A percentile compares a stretch with the other conserved stretches of the same genome.
Conservation (phyloP, 1,284 basidiomycete species). For the Fomitopsis palustris region DNA sequence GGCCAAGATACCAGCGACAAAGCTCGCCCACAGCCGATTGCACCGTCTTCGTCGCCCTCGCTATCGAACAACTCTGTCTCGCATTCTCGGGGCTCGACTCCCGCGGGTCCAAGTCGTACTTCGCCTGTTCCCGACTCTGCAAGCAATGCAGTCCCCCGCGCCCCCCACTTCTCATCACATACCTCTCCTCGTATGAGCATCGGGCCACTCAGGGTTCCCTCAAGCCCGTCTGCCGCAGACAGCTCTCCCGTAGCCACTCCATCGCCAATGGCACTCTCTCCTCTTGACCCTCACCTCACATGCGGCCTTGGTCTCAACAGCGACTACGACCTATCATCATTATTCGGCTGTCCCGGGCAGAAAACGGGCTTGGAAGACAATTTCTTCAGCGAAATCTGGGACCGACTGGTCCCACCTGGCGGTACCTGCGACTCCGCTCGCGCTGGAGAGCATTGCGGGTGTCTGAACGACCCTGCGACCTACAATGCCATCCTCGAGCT, state of each 20-base stretch:
- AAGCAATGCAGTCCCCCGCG: not conserved
- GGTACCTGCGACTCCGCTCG: constrained; percentile 10
- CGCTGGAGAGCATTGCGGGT: constrained; percentile 47
- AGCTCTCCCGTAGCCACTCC: constrained; percentile 11
- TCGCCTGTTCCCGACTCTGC: not conserved
- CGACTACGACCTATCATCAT: constrained; percentile 23
- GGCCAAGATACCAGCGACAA: constrained; percentile 18
- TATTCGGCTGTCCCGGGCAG: constrained; percentile 21
- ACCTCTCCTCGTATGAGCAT: constrained; percentile 1
- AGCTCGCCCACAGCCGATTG: not conserved
- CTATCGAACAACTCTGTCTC: not conserved
- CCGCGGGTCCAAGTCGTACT: not conserved
- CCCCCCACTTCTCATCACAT: not conserved
- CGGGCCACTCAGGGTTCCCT: constrained; percentile 5
- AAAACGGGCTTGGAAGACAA: constrained; percentile 16
- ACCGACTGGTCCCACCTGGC: constrained; percentile 20
- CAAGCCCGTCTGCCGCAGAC: constrained; percentile 8
- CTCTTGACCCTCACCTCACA: constrained; percentile 10
- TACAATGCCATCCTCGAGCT: constrained; percentile 60
- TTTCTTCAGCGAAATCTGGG: constrained; percentile 22
- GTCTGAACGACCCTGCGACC: constrained; percentile 47
- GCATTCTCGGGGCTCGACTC: not conserved
- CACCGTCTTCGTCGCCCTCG: not conserved
- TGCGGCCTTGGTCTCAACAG: constrained; percentile 7
- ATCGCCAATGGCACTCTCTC: constrained; percentile 18